Evolutionary conservation across 192 early-diverging fungal genomes (phyloP).

Genomic region (Lunasporangiospora selenospora): DNA sequence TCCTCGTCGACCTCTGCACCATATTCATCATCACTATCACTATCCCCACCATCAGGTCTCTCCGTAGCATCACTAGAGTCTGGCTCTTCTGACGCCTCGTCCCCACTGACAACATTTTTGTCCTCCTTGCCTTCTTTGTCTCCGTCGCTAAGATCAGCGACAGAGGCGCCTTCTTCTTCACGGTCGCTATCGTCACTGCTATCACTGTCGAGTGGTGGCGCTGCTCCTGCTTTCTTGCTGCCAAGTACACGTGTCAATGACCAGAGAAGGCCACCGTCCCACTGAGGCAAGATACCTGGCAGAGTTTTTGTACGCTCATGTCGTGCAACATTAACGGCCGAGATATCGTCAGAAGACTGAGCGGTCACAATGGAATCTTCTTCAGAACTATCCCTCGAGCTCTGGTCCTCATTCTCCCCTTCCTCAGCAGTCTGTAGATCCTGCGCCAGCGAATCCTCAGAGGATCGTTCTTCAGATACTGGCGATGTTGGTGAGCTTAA

Average conservation of each 20-base stretch:
- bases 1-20: no score
- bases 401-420: no score
- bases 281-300: conserved; percentile 35
- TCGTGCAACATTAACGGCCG: conserved; percentile 11
- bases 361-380: no score
- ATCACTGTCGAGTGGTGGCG: conserved; percentile 30
- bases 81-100: no score
- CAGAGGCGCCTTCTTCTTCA: conserved; percentile 1
- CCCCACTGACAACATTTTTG: no score
- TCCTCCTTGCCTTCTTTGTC: no score
- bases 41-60: no score
- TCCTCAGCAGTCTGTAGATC: no score
- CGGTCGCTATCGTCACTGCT: conserved; percentile 28
- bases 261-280: conserved; percentile 29
- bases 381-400: no score
- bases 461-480: conserved; percentile 8
- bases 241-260: conserved; percentile 27
- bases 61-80: no score
- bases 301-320: conserved; percentile 37
- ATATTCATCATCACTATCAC: no score
- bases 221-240: conserved; percentile 12
- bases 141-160: conserved; percentile 5
- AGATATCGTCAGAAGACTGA: conserved; percentile 5
- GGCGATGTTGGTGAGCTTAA: conserved; percentile 10
- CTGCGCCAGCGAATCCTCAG: no score